These are phyloP conservation scores for Dichotomopilus funicola DNA, from an alignment of 2,329 filamentous ascomycete species.

Conservation along the genomic window DNA sequence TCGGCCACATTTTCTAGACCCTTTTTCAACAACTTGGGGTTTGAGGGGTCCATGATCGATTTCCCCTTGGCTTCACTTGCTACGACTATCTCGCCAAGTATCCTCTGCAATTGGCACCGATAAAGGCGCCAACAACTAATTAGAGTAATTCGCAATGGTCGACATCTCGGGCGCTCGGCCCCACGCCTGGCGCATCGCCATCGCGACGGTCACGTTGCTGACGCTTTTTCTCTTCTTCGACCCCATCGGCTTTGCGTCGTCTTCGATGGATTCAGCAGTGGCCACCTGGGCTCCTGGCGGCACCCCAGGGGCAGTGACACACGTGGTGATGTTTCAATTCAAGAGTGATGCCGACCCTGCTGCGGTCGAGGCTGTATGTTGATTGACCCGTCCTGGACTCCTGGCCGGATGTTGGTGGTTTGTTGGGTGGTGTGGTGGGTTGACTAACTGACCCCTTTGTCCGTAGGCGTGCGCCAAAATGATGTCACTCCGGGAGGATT, in stretches of 20 bases:
- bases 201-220: slow-evolving; percentile 11
- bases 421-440: too few relatives aligned
- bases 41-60: too few relatives aligned
- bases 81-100: too few relatives aligned
- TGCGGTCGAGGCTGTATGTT: slow-evolving; percentile 13
- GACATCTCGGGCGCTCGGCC: slow-evolving; percentile 10
- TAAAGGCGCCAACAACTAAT: background rate
- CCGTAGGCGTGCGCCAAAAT: slow-evolving; percentile 33
- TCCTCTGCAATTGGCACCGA: too few relatives aligned
- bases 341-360: slow-evolving; percentile 10
- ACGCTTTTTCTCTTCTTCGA: slow-evolving; percentile 19
- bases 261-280: slow-evolving; percentile 9
- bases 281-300: slow-evolving; percentile 2
- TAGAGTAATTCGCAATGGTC: slow-evolving; percentile 3
- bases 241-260: slow-evolving; percentile 17
- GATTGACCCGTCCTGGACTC: too few relatives aligned
- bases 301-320: slow-evolving; percentile 11
- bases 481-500: slow-evolving; percentile 50
- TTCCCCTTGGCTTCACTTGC: too few relatives aligned
- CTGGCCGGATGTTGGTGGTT: too few relatives aligned
- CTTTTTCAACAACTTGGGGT: too few relatives aligned
- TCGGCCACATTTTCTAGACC: too few relatives aligned
- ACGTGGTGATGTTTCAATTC: slow-evolving; percentile 21
- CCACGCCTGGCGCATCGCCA: slow-evolving; percentile 9
- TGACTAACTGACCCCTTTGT: too few relatives aligned